phyloP scores from a whole-genome alignment of 2,329 filamentous ascomycete genomes.

The Penicillium sp. region DNA sequence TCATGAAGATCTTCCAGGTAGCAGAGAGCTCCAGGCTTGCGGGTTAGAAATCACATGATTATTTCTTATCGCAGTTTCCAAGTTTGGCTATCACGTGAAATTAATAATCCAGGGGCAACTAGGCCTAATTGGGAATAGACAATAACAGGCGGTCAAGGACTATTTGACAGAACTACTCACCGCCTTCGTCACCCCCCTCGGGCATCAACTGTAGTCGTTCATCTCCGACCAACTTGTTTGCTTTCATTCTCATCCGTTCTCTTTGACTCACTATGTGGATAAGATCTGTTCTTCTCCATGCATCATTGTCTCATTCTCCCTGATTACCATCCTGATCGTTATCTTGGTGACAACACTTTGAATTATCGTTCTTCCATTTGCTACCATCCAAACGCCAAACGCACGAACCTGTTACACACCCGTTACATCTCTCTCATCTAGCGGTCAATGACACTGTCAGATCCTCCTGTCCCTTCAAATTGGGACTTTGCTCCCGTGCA shows the following conservation, averaged over 20 bases:
- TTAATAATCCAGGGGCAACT: neutral
- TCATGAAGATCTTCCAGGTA: neutral
- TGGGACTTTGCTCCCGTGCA: conserved; percentile 43
- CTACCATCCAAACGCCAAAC: neutral
- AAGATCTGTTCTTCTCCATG: neutral
- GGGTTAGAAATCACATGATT: neutral
- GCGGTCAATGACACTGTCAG: conserved; percentile 25
- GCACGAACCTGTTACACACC: neutral
- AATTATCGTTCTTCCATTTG: neutral
- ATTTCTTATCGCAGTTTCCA: neutral
- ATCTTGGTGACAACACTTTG: neutral
- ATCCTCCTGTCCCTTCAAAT: conserved; percentile 22
- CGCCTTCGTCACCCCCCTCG: conserved; percentile 5
- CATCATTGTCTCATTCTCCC: neutral
- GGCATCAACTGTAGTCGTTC: neutral
- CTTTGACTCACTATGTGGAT: conserved; percentile 11
- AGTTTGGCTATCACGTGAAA: neutral
- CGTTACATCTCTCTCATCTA: neutral
- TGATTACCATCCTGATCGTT: neutral
- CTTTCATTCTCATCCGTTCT: neutral
- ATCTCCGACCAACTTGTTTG: neutral
- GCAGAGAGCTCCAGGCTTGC: no score
- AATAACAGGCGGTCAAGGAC: neutral
- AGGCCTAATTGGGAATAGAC: neutral
- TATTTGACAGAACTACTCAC: neutral